Evolutionary conservation across 257 asterid genomes (phyloP).

Genomic region (Fraxinus cuspidata): DNA sequence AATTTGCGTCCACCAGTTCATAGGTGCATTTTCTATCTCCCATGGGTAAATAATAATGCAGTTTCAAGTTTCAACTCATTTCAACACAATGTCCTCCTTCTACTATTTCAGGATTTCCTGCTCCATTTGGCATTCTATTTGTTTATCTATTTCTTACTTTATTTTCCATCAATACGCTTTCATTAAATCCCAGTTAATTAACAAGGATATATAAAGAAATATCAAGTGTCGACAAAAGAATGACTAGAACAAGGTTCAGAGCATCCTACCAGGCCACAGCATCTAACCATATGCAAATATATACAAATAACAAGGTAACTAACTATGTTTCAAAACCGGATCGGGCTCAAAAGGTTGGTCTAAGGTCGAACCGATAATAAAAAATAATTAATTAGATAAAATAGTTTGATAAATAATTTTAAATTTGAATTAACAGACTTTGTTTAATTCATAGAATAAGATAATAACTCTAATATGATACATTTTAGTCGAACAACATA

Average conservation of each 20-base stretch:
- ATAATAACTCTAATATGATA: too few species aligned
- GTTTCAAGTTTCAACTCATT: not conserved
- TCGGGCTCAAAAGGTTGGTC: too few species aligned
- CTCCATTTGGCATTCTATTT: not conserved
- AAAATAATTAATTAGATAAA: too few species aligned
- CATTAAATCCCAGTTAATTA: too few species aligned
- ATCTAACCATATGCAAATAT: not conserved
- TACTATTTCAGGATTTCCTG: not conserved
- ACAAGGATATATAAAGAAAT: too few species aligned
- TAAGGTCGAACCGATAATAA: too few species aligned
- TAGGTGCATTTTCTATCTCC: not conserved
- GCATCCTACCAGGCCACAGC: not conserved
- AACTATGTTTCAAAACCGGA: too few species aligned
- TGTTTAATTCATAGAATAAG: too few species aligned
- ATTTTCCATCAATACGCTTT: not conserved
- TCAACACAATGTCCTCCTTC: not conserved
- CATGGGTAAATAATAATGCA: not conserved
- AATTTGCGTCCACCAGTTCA: not conserved
- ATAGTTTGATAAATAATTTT: too few species aligned
- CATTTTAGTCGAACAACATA: too few species aligned
- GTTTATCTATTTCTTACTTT: not conserved
- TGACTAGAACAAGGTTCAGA: not conserved
- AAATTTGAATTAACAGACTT: too few species aligned
- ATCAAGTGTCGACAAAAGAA: not conserved
- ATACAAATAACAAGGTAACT: not conserved